These are phyloP conservation scores for Moelleriella libera DNA, from an alignment of 2,329 filamentous ascomycete species.

Conservation along the genomic window DNA sequence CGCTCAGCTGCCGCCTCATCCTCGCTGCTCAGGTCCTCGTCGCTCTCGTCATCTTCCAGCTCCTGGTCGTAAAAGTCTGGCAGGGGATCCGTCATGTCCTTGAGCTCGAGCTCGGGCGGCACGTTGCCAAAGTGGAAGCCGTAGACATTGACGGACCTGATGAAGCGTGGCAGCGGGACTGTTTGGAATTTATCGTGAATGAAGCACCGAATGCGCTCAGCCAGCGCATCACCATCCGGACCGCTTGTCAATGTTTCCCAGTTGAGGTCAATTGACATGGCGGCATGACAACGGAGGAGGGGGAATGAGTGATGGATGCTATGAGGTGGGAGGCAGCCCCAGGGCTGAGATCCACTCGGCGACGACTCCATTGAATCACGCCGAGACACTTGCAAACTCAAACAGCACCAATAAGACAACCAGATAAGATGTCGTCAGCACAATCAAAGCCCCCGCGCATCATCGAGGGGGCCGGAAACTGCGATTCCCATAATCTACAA, in stretches of 20 bases:
- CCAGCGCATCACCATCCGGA: constrained; percentile 71
- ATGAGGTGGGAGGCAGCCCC: too few species aligned
- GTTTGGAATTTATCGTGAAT: constrained; percentile 94
- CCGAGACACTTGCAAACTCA: too few species aligned
- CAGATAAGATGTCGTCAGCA: too few species aligned
- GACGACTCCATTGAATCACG: too few species aligned
- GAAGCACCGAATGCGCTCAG: constrained; percentile 78
- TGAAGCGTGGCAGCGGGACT: constrained; percentile 83
- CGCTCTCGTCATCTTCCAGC: constrained; percentile 36
- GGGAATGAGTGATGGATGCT: too few species aligned
- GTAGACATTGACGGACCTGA: constrained; percentile 89
- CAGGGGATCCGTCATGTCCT: constrained; percentile 91
- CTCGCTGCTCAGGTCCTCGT: constrained; percentile 13
- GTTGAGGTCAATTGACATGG: constrained; percentile 95
- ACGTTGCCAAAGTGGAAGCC: constrained; percentile 84
- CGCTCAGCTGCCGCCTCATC: constrained; percentile 12
- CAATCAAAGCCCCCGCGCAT: too few species aligned
- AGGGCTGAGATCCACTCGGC: too few species aligned
- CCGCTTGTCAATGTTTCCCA: constrained; percentile 89
- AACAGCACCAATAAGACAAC: too few species aligned
- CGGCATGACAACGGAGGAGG: not conserved
- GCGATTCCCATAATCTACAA: not conserved
- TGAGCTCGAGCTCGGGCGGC: constrained; percentile 75
- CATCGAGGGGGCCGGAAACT: too few species aligned
- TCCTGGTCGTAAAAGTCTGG: constrained; percentile 92